Base-by-base conservation (phyloP, 2,329 filamentous ascomycete genomes). In the Rhynchosporium agropyri region DNA sequence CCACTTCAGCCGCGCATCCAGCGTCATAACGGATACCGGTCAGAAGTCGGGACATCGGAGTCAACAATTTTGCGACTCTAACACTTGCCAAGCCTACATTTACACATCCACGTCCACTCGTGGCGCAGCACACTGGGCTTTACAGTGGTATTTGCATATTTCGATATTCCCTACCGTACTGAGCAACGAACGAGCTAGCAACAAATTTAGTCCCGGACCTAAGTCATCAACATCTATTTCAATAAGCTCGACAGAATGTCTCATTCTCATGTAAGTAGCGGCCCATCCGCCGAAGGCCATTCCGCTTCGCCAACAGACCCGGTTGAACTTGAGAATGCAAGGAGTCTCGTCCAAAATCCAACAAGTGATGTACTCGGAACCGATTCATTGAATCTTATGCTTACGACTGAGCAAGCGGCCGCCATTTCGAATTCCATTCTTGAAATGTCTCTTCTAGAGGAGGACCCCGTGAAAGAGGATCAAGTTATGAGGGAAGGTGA, bases 401-500 rank as follows among this genome's bases (percentile, higher is more conserved):
- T 64, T 36, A 60, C 63, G 13, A 33, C 49, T 26, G 49, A 64
- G 20, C 46, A 64, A 38, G 48, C 60, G 36, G 50, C 15, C 7
- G 26, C n/a, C 9, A 64, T 59, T 43, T 46, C 60, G 43, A 54
- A 57, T 20, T 62, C 55, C 15, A 46, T 64, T 36, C 33, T 53
- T 13, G 63, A 61, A 6, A 56, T 62, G 28, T 64, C 62, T 31
- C 28, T 58, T 26, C 26, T 58, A 12, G 59, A 59, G 28, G 58
- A 63, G 36, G 48, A 58, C 45, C 28, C 50, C 36, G 20, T 20
- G 9, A 38, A 54, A 5, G 58, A 61, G 43, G 59, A 62, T 57
- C 9, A 59, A 28, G 55, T 50, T 26, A 59, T 56, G 50, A 62
- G 68, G 29, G 62, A 67, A 12, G 63, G 67, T 38, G 69, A 69